Base-by-base conservation (phyloP, 495 filamentous ascomycete species). In the Aspergillus homomorphus region DNA sequence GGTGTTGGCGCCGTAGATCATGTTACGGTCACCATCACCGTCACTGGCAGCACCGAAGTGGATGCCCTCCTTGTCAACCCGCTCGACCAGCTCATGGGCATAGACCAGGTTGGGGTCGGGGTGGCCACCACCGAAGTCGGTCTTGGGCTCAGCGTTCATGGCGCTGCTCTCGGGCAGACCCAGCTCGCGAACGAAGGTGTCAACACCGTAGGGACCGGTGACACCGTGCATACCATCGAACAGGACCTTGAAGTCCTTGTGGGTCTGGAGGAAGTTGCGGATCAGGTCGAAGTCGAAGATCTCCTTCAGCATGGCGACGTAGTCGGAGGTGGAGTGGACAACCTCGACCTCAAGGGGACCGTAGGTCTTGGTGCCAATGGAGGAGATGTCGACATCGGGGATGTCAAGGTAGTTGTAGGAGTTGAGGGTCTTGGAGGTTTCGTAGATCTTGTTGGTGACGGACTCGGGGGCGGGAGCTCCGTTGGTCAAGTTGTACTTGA, bases 21-120 rank as follows among this genome's bases (percentile, higher is more conserved):
- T 98, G 83, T 98, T 98, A 57, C 94, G 90, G 78, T 98, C 94
- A 64, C 94, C 94, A 66, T 98, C 94, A 62, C 94, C 94, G 63
- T 98, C 94, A 65, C 88, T 92, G 41, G 94, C 94, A 44, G 94
- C 94, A 64, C 94, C 94, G 69, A 98, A 98, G 65, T 94, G 95
- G 63, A 98, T 90, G 33, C 83, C 82, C 63, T 91, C 85, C 77
- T 91, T 89, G 75, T 98, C 89, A 19, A 98, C 94, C 45, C 85
- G 90, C 68, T 94, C 91, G 52, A 98, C 94, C 8, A 98, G 82
- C 41, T 92, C 93, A 75, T 95, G 90, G 1, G 94, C 94, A 62
- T 98, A 98, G n/a, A 94, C 95, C 19, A 98, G 83, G 77, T 98
- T 98, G 54, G 94, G 94, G 73, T 98, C 94, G 20, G 94, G 94